Percentiles rank a stretch among this genome's conserved stretches.
Conservation (phyloP, 2,329 filamentous ascomycete genomes). For the Colletotrichum limetticola region DNA sequence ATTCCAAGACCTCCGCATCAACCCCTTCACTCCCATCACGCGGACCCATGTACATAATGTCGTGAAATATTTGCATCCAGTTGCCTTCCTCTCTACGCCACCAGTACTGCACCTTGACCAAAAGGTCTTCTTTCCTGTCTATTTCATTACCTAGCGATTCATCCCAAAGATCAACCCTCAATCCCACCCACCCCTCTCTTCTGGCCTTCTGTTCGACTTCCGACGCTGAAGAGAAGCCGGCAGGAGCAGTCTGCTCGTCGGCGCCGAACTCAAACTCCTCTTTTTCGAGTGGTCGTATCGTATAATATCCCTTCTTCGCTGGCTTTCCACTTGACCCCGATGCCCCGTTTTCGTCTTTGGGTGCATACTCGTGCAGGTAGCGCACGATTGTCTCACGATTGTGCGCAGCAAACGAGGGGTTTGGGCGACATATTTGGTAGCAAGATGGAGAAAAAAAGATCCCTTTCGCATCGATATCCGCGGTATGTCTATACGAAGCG, state of each 20-base stretch:
- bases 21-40: slow-evolving; percentile 40
- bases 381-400: slow-evolving; percentile 39
- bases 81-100: slow-evolving; percentile 38
- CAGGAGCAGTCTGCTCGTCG: slow-evolving; percentile 27
- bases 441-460: slow-evolving; percentile 13
- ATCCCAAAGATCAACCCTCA: slow-evolving; percentile 44
- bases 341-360: background rate
- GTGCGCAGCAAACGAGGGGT: slow-evolving; percentile 38
- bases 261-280: slow-evolving; percentile 36
- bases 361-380: slow-evolving; percentile 37
- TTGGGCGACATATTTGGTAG: slow-evolving; percentile 39
- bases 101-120: slow-evolving; percentile 46
- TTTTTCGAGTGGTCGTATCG: slow-evolving; percentile 33
- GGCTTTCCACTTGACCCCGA: background rate
- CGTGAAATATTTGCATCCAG: slow-evolving; percentile 41
- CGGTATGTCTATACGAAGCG: slow-evolving; percentile 18
- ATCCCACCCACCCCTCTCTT: slow-evolving; percentile 40
- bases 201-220: slow-evolving; percentile 34
- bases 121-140: slow-evolving; percentile 15
- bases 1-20: slow-evolving; percentile 32
- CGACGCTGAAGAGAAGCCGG: slow-evolving; percentile 28
- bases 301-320: slow-evolving; percentile 28
- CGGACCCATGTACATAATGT: slow-evolving; percentile 42
- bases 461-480: slow-evolving; percentile 14
- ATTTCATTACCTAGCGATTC: slow-evolving; percentile 14